Evolutionary conservation across 805 yeast species (phyloP), one percentile per base, ranked within the genome.

Genomic region (Schizosaccharomyces osmophilus): DNA sequence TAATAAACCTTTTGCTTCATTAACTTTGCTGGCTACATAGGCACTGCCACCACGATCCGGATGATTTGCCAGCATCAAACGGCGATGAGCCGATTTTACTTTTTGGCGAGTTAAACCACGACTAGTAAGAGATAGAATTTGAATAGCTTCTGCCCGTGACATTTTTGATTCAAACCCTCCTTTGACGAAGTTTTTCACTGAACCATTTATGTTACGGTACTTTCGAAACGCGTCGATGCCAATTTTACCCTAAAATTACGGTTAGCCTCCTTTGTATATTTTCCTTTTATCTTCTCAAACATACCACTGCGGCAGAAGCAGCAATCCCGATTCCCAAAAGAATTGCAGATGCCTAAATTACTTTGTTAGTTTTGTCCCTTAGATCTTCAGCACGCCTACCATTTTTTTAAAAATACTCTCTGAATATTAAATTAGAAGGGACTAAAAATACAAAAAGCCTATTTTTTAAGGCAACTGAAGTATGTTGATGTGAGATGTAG

Each of bases 21-120:
- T 87, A 60, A 87, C 84, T 73, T 87, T 87, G 71, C 86, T 82
- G 31, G 95, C 93, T 64, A 87, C 67, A 65, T 78, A 84, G 22
- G 87, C 81, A 58, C 89, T 83, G 1, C 95, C 95, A 2, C 95
- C 95, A 66, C 84, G 81, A 70, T 87, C 95, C 0, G 95, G 95
- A 69, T 87, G 95, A 70, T 87, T 87, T 13, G 80, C 73, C 72
- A 87, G 74, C 95, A 87, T 87, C 69, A 84, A 77, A 63, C 73
- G 74, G 68, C 95, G 77, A 69, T 87, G 95, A 62, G 82, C 80
- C 63, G 79, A 82, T 70, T 83, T 83, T 65, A 90, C 68, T 62
- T 73, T 74, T 48, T 69, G 61, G 62, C 68, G 65, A 5, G 73
- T 71, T 42, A 75, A 66, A 6, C 73, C 67, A 45, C 72, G 66